phyloP scores from a whole-genome alignment of 805 yeast genomes.

The Starmerella scarabaei region DNA sequence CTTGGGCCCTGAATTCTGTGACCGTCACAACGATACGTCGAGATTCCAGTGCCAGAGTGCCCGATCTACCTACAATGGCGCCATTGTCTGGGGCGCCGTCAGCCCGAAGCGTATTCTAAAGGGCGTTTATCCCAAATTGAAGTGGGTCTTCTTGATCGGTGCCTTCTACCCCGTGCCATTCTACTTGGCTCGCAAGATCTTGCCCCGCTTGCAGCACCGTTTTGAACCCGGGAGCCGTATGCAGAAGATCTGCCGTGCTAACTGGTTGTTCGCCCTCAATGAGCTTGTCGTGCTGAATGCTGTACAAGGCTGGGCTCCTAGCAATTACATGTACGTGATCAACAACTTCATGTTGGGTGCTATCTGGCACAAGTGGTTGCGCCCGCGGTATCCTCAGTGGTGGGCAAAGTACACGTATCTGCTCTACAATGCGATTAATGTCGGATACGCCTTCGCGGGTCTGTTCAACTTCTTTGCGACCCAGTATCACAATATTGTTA shows the following conservation, averaged over 20 bases:
- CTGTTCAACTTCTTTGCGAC: slow-evolving; percentile 43
- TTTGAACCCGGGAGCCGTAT: background rate
- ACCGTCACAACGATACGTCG: slow-evolving; percentile 28
- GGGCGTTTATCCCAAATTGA: slow-evolving; percentile 45
- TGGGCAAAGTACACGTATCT: slow-evolving; percentile 41
- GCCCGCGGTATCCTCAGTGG: slow-evolving; percentile 39
- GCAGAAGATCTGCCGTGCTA: background rate
- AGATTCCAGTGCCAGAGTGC: slow-evolving; percentile 33
- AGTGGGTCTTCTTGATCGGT: slow-evolving; percentile 52
- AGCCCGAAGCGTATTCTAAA: slow-evolving; percentile 41
- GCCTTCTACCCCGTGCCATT: slow-evolving; percentile 21
- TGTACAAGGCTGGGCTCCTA: slow-evolving; percentile 27
- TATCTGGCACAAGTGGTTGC: slow-evolving; percentile 35
- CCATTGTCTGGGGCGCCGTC: slow-evolving; percentile 44
- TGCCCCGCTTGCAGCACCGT: slow-evolving; percentile 15
- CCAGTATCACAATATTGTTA: slow-evolving; percentile 31
- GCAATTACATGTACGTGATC: slow-evolving; percentile 17
- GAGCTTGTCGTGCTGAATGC: slow-evolving; percentile 37
- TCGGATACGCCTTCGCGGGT: slow-evolving; percentile 52
- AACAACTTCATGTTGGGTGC: slow-evolving; percentile 24
- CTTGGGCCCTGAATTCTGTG: slow-evolving; percentile 23
- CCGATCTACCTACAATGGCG: slow-evolving; percentile 34
- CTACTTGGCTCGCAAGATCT: slow-evolving; percentile 7
- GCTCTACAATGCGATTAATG: slow-evolving; percentile 41
- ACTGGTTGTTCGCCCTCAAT: slow-evolving; percentile 27